Base-by-base conservation (phyloP, 2,329 filamentous ascomycete species). In the Talaromyces sp. region DNA sequence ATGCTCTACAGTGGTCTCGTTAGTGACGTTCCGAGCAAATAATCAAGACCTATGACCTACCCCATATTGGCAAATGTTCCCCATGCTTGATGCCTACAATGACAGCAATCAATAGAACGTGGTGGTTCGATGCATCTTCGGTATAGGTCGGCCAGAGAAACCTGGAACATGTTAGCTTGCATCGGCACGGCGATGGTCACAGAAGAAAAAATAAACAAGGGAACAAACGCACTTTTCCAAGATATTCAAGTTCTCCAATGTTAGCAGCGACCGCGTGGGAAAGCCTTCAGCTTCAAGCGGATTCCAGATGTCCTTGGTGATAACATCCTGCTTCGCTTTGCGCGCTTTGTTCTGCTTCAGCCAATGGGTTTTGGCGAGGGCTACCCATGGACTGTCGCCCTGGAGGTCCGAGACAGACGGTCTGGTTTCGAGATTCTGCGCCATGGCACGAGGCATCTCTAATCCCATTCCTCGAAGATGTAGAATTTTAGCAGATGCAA, bases 101-200 rank as follows among this genome's bases (percentile, higher is more conserved):
- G 65, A 97, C 77, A 17, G 90, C 90, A 70, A 98, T 87, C 64
- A 99, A 82, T 36, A 98, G 81, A 59, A 97, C 89, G 74, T 99
- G 93, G 70, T 92, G 88, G 74, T 99, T 96, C 33, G 93, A 96
- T 4, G 92, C 87, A 69, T 95, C 88, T 65, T 96, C 91, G 13
- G 85, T 87, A 73, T 96, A 99, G 57, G 90, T 91, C 53, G 95
- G 95, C 95, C 95, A 99, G 30, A 99, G 83, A 72, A 96, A 98
- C 71, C 91, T 91, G 63, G 15, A 36, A 42, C 4, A 60, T 61
- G 65, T 64, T 60, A 59, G 67, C 72, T 64, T 5, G 19, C 19
- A 47, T 1, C 0, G 3, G n/a, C 8, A 22, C n/a, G 4, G n/a
- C 10, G 42, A 4, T 7, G 8, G 10, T 6, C 22, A 32, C 22